phyloP scores from a whole-genome alignment of 2,329 filamentous ascomycete genomes.

The Dothideomycetes sp. region DNA sequence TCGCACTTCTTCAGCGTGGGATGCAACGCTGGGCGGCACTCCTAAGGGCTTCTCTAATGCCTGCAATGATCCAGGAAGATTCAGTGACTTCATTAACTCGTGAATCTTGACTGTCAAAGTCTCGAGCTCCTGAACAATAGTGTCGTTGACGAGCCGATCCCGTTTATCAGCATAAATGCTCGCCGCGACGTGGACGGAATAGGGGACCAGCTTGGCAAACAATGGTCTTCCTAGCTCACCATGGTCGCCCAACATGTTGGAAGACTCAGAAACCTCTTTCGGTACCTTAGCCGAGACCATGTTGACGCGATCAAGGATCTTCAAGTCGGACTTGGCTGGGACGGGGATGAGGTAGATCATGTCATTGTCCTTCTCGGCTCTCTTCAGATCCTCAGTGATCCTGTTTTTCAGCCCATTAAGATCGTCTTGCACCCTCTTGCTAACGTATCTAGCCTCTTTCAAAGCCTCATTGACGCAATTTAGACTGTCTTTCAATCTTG shows the following conservation, averaged over 20 bases:
- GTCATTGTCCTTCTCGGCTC: conserved; percentile 93
- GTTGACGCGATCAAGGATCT: conserved; percentile 70
- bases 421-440: conserved; percentile 70
- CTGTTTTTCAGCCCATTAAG: conserved; percentile 71
- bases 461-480: conserved; percentile 75
- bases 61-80: conserved; percentile 84
- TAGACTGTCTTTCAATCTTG: conserved; percentile 71
- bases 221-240: conserved; percentile 73
- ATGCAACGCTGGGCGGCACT: conserved; percentile 69
- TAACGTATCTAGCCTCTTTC: conserved; percentile 73
- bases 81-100: conserved; percentile 66
- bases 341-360: conserved; percentile 82
- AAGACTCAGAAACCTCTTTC: conserved; percentile 69
- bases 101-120: conserved; percentile 69
- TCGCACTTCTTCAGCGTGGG: conserved; percentile 87
- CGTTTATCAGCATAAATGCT: conserved; percentile 90
- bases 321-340: conserved; percentile 79
- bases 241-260: conserved; percentile 67
- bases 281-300: conserved; percentile 78
- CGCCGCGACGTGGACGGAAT: conserved; percentile 87
- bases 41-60: conserved; percentile 91
- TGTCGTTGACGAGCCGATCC: conserved; percentile 81
- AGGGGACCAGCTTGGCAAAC: conserved; percentile 86
- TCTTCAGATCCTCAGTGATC: conserved; percentile 77
- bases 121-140: conserved; percentile 76